Conservation (phyloP, 2,329 filamentous ascomycete species). For the Elsinoe batatas region DNA sequence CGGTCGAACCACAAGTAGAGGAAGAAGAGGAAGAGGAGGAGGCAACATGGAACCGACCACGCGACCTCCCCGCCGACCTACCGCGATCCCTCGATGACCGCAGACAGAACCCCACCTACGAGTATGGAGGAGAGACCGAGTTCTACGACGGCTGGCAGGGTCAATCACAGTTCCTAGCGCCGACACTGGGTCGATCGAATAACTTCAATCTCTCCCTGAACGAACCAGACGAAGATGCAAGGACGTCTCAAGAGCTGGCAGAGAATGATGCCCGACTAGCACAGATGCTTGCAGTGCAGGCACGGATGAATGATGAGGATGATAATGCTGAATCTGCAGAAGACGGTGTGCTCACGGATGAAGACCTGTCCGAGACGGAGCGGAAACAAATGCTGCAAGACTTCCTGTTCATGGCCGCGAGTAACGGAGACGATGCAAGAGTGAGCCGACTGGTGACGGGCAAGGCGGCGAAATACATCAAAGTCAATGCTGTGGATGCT, state of each 20-base stretch:
- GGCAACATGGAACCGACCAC: conserved; percentile 23
- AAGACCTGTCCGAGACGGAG: conserved; percentile 62
- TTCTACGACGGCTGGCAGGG: conserved; percentile 99
- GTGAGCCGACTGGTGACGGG: conserved; percentile 68
- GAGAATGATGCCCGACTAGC: conserved; percentile 83
- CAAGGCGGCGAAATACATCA: conserved; percentile 62
- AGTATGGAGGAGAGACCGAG: conserved; percentile 68
- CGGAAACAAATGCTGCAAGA: conserved; percentile 78
- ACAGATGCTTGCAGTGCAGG: conserved; percentile 92
- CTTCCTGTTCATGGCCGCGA: conserved; percentile 85
- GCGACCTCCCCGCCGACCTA: conserved; percentile 67
- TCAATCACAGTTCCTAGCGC: conserved; percentile 93
- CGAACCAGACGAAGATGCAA: conserved; percentile 63
- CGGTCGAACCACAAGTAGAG: conserved; percentile 1
- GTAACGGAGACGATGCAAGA: conserved; percentile 82
- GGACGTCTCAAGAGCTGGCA: conserved; percentile 35
- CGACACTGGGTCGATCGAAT: conserved; percentile 72
- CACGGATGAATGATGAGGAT: conserved; percentile 64
- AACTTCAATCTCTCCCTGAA: conserved; percentile 79
- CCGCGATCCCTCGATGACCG: conserved; percentile 89
- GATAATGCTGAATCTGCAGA: conserved; percentile 61
- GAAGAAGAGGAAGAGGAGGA: conserved; percentile 18
- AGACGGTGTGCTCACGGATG: conserved; percentile 64
- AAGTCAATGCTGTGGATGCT: conserved; percentile 81
- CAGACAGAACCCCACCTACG: conserved; percentile 53